These are phyloP conservation scores for Phylloporus scabripes DNA, from an alignment of 768 basidiomycete genomes.

Conservation along the genomic window DNA sequence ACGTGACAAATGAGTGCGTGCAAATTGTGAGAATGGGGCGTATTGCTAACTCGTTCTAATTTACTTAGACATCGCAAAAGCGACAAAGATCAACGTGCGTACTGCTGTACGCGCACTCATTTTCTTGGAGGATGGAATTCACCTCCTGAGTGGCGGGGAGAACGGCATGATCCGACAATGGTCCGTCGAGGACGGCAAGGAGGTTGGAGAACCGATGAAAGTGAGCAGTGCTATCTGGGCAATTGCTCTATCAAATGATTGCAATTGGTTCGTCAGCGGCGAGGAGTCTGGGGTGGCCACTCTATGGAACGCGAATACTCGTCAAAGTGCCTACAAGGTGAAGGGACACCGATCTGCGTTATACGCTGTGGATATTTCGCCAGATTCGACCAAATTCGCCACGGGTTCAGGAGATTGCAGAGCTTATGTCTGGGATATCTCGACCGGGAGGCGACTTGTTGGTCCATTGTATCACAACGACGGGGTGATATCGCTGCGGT, in stretches of 20 bases:
- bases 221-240: background rate
- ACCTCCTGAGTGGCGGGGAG: background rate
- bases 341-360: background rate
- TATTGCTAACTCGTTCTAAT: background rate
- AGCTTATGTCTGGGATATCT: conserved; percentile 2
- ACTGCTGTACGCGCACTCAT: background rate
- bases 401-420: background rate
- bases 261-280: conserved; percentile 1
- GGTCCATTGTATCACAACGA: conserved; percentile 7
- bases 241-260: background rate
- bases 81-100: background rate
- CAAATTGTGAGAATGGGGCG: background rate
- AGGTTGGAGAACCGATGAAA: background rate
- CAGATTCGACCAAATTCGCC: conserved; percentile 5
- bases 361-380: background rate
- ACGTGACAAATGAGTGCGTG: background rate
- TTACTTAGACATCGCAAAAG: background rate
- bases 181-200: background rate
- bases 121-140: background rate
- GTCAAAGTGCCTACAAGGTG: background rate
- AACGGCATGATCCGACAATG: background rate
- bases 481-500: background rate
- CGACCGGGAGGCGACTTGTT: conserved; percentile 1
- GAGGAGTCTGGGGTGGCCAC: background rate
- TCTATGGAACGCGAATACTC: background rate